Evolutionary conservation across 2,329 filamentous ascomycete genomes (phyloP).

Genomic region (Diaporthe australafricana): DNA sequence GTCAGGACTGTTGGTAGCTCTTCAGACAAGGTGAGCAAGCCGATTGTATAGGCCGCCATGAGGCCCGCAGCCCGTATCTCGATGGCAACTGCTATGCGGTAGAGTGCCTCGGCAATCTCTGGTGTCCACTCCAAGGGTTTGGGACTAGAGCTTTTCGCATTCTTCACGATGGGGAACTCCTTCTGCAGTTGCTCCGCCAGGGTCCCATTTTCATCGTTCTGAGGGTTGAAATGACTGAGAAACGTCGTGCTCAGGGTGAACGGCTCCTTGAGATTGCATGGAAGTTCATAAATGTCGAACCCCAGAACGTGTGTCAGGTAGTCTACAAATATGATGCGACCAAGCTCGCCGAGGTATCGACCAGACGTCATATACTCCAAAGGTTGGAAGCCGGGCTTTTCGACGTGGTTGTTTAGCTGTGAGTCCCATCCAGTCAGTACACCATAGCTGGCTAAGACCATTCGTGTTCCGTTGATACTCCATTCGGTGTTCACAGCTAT

Average conservation of each 20-base stretch:
- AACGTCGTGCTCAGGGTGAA: constrained; percentile 79
- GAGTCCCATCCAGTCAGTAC: constrained; percentile 80
- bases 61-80: constrained; percentile 79
- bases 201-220: constrained; percentile 48
- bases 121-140: constrained; percentile 72
- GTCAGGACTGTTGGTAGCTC: constrained; percentile 62
- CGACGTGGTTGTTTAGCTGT: constrained; percentile 73
- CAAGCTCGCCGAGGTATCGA: constrained; percentile 81
- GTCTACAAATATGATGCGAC: constrained; percentile 76
- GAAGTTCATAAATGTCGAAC: constrained; percentile 59
- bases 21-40: constrained; percentile 74
- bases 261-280: constrained; percentile 63
- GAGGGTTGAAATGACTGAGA: constrained; percentile 75
- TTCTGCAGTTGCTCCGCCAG: constrained; percentile 60
- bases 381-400: constrained; percentile 81
- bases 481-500: constrained; percentile 87
- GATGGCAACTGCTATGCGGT: constrained; percentile 76
- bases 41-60: constrained; percentile 78
- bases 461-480: constrained; percentile 82
- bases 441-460: constrained; percentile 70
- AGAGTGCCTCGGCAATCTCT: constrained; percentile 68
- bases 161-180: constrained; percentile 63
- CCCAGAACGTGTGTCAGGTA: constrained; percentile 63
- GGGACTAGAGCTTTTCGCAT: constrained; percentile 43
- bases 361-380: constrained; percentile 88